phyloP scores from a whole-genome alignment of 768 basidiomycete species.

The Psilocybe cubensis region DNA sequence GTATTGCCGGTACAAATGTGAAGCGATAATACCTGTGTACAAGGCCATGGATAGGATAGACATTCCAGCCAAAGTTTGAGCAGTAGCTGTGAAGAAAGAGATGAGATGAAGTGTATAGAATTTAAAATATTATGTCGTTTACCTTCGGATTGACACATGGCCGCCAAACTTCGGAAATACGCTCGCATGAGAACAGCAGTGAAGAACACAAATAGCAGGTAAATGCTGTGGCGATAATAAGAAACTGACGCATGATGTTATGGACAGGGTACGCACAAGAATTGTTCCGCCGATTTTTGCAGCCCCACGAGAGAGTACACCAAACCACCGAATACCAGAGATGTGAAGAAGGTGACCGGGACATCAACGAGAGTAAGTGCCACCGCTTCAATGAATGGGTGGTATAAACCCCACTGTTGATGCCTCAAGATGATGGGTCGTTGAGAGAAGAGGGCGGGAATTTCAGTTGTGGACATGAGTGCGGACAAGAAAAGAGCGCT shows the following conservation, averaged over 20 bases:
- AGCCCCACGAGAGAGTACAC: conserved; percentile 68
- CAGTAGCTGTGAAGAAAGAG: conserved; percentile 45
- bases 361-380: conserved; percentile 65
- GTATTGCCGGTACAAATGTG: not conserved
- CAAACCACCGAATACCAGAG: conserved; percentile 47
- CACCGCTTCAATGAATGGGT: conserved; percentile 40
- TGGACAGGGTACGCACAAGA: conserved; percentile 53
- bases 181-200: conserved; percentile 72
- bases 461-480: conserved; percentile 66
- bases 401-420: conserved; percentile 61
- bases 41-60: conserved; percentile 27
- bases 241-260: conserved; percentile 21
- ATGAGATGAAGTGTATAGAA: not conserved
- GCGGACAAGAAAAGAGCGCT: conserved; percentile 66
- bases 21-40: conserved; percentile 30
- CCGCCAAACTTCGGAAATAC: conserved; percentile 74
- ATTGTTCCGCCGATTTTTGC: conserved; percentile 55
- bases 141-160: conserved; percentile 51
- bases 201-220: conserved; percentile 58
- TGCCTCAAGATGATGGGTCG: conserved; percentile 67
- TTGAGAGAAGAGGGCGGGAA: conserved; percentile 60
- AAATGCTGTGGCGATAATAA: conserved; percentile 49
- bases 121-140: not conserved
- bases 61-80: conserved; percentile 59
- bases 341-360: conserved; percentile 53